Percentiles rank a stretch among this genome's conserved stretches.
Evolutionary conservation across 805 yeast species (phyloP).

Genomic region (Phaffomyces thermotolerans): DNA sequence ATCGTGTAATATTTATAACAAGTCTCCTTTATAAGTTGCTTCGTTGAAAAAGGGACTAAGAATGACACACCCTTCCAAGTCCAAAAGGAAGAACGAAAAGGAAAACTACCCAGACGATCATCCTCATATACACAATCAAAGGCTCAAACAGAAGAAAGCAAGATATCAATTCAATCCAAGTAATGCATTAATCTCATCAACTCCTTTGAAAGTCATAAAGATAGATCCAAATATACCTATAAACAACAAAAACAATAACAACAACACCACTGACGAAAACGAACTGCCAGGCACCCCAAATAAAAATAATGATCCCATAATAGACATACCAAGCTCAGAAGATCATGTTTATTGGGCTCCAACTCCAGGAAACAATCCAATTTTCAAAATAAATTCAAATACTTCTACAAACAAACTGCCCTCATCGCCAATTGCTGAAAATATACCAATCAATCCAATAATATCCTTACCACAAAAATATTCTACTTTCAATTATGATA

Average conservation of each 20-base stretch:
- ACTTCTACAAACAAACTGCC: conserved; percentile 10
- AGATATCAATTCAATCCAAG: conserved; percentile 10
- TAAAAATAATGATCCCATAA: neutral
- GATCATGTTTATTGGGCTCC: conserved; percentile 24
- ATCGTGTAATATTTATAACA: no score
- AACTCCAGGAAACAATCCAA: conserved; percentile 16
- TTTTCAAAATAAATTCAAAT: neutral
- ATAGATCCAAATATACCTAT: conserved; percentile 5
- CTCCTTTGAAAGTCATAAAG: conserved; percentile 7
- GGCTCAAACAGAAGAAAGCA: conserved; percentile 3
- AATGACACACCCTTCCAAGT: neutral
- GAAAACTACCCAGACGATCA: conserved; percentile 3
- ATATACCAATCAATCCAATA: conserved; percentile 14
- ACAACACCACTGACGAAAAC: neutral
- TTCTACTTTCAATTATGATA: conserved; percentile 16
- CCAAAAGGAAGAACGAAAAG: conserved; percentile 8
- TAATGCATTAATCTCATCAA: conserved; percentile 3
- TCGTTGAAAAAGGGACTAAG: no score
- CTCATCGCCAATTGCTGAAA: conserved; percentile 19
- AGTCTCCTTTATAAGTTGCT: no score
- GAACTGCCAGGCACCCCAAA: neutral
- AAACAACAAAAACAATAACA: neutral
- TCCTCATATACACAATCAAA: neutral
- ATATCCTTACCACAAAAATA: conserved; percentile 12
- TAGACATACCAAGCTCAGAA: conserved; percentile 18